Conservation (phyloP, 495 filamentous ascomycete species). For the Daldinia childiae region DNA sequence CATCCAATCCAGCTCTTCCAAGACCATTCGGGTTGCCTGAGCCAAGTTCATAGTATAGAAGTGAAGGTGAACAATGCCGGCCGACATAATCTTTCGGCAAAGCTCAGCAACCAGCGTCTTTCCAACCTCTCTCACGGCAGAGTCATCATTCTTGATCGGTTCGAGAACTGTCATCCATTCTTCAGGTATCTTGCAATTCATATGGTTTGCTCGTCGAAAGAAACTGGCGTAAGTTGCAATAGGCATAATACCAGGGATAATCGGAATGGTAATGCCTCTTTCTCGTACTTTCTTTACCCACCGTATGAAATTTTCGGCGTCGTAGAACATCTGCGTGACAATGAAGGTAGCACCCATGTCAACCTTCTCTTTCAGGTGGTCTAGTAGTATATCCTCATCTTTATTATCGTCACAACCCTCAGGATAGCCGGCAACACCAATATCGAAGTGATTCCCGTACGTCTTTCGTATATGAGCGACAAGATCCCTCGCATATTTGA, state of each 20-base stretch:
- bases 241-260: conserved; percentile 98
- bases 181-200: conserved; percentile 80
- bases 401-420: conserved; percentile 94
- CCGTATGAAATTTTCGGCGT: conserved; percentile 89
- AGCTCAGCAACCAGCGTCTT: conserved; percentile 90
- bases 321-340: conserved; percentile 99
- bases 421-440: conserved; percentile 96
- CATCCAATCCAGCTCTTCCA: conserved; percentile 85
- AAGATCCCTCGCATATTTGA: conserved; percentile 91
- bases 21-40: conserved; percentile 89
- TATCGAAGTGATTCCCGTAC: conserved; percentile 97
- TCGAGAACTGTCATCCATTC: conserved; percentile 84
- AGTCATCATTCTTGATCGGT: conserved; percentile 96
- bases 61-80: conserved; percentile 88
- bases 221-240: conserved; percentile 96
- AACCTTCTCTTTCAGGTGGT: conserved; percentile 97
- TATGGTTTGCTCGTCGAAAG: conserved; percentile 87
- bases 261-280: conserved; percentile 85
- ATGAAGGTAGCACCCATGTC: conserved; percentile 94
- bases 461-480: conserved; percentile 89
- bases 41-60: conserved; percentile 99
- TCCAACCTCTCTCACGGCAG: conserved; percentile 88
- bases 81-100: conserved; percentile 82
- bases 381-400: conserved; percentile 82
- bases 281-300: conserved; percentile 89